Base-by-base conservation (phyloP, 345 rosid genomes). In the Luvunga scandens region DNA sequence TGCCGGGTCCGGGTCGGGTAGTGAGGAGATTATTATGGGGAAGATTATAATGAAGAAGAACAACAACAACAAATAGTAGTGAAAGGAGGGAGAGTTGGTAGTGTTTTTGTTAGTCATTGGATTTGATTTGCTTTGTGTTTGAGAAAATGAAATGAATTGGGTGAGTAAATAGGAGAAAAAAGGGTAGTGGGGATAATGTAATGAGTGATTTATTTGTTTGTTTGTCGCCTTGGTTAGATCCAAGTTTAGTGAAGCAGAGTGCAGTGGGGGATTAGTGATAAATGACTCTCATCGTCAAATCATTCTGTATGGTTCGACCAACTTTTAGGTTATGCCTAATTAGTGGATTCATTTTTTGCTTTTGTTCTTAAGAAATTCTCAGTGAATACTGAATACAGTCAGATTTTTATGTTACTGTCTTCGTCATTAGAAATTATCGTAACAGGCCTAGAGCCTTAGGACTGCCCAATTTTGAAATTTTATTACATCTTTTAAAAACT, bases 1-100 rank as follows among this genome's bases (percentile, higher is more conserved):
- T 10, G 25, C 81, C 24, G 93, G 75, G 77, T 90, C 91, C 4
- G 84, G 85, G 67, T 81, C 45, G 72, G 89, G 85, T 10, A 84
- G 22, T 55, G 79, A 34, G 53, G 80, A 53, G 34, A 53, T 53
- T 16, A 5, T 5, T 16, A 53, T 5, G 22, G 57, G 57, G 57
- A 76, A 74, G 2, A 63, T 66, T 3, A 45, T 45, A 13, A 12
- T 12, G 34, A 82, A 69, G 64, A n/a, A 82, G 48, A 80, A 61
- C 66, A 30, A 30, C 2, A 78, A 61, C 77, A 67, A 76, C 28
- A 81, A 65, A 82, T 75, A 63, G 78, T 53, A 27, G 81, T 78
- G 36, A 69, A 71, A 76, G 61, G 55, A 59, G 4, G 78, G 76
- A 6, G 84, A 53, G 57, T 66, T 56, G 28, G 78, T 4, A 19